Base-by-base conservation (phyloP, 2,329 filamentous ascomycete genomes). In the Aspergillus sp. region DNA sequence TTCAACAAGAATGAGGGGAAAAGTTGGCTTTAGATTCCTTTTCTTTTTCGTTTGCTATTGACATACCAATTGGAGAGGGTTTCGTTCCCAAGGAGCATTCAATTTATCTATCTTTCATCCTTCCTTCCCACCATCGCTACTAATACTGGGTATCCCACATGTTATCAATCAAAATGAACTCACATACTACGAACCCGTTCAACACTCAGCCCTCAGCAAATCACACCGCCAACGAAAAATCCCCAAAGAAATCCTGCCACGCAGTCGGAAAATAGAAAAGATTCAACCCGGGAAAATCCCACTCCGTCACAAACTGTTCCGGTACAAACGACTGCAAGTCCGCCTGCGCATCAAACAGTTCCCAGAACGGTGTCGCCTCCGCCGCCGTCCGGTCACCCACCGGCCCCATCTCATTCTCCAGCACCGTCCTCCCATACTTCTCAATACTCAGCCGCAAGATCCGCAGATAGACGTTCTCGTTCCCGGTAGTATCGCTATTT, bases 261-360 rank as follows among this genome's bases (percentile, higher is more conserved):
- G 75, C 75, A 11, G 77, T 73, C 0, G 80, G 79, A 47, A 81
- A 76, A 65, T 81, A 81, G 65, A 81, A 80, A 47, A 85, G 56
- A 73, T 80, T 83, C 39, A 85, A 65, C 0, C 82, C 82, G 0
- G 83, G 82, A 61, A 85, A 85, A 60, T 84, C 82, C 83, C 82
- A 85, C 59, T 85, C 82, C n/a, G 83, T 80, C 0, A 84, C 77
- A 61, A 85, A 85, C 58, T 85, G 80, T 61, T 81, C 80, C 0
- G 82, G 83, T 0, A 82, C 77, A 69, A 84, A 85, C 9, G 77
- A 79, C 55, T 85, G 81, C 32, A 84, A 75, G 52, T 84, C 82
- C 1, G 74, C 73, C 54, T 81, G 79, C 14, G 76, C 75, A 58
- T 73, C 68, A 26, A 73, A 71, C 7, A 71, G 55, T 31, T 74